phyloP scores from a whole-genome alignment of 805 yeast genomes.

The Kluyveromyces nonfermentans region DNA sequence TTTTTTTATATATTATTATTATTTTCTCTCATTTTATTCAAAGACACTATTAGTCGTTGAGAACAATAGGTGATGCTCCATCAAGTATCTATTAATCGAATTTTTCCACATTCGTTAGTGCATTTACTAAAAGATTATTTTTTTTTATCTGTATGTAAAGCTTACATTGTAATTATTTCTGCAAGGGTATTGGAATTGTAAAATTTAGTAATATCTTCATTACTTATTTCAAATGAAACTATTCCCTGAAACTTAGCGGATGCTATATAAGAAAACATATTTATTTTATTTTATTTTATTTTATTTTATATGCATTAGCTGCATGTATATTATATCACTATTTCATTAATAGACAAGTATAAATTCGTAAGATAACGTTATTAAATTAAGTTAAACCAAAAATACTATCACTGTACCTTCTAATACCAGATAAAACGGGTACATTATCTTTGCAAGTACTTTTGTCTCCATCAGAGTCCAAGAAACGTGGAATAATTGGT shows the following conservation, averaged over 20 bases:
- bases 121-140: not conserved
- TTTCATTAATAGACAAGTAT: too few species aligned
- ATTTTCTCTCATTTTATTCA: not conserved
- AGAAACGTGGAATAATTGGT: not conserved
- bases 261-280: too few species aligned
- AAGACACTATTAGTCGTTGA: not conserved
- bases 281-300: too few species aligned
- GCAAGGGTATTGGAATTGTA: not conserved
- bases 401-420: slow-evolving; percentile 2
- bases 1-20: not conserved
- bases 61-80: not conserved
- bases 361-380: not conserved
- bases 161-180: not conserved
- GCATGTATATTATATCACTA: too few species aligned
- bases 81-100: not conserved
- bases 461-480: not conserved
- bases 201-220: too few species aligned
- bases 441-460: not conserved
- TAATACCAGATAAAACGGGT: slow-evolving; percentile 2
- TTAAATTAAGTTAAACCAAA: not conserved
- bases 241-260: too few species aligned
- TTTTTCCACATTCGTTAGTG: not conserved
- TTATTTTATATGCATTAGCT: not conserved
- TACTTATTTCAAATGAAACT: too few species aligned
- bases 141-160: not conserved